Percentiles rank a stretch among this genome's conserved stretches.
phyloP scores from a whole-genome alignment of 768 basidiomycete species.

The Collybia sp. region DNA sequence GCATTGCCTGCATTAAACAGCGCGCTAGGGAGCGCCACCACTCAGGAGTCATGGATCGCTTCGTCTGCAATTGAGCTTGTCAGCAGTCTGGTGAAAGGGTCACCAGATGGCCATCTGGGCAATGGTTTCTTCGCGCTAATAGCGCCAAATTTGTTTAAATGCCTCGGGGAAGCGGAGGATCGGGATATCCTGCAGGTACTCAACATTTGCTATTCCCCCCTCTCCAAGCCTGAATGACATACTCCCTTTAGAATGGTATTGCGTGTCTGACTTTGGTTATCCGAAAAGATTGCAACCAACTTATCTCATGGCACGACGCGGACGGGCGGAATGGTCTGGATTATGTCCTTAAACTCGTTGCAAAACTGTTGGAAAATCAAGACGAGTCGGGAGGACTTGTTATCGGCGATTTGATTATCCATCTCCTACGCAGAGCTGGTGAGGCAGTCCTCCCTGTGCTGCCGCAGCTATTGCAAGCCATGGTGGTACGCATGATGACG shows the following conservation, averaged over 20 bases:
- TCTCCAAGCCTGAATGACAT: not conserved
- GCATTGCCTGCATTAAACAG: constrained; percentile 70
- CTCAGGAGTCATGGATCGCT: constrained; percentile 69
- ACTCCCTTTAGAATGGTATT: constrained; percentile 65
- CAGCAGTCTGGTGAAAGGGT: constrained; percentile 65
- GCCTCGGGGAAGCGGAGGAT: constrained; percentile 70
- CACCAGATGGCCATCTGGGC: constrained; percentile 60
- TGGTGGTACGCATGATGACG: constrained; percentile 73
- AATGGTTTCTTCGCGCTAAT: constrained; percentile 75
- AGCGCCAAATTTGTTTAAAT: constrained; percentile 71
- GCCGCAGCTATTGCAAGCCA: constrained; percentile 80
- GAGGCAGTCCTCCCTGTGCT: constrained; percentile 78
- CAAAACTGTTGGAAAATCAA: constrained; percentile 68
- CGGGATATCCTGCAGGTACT: constrained; percentile 76
- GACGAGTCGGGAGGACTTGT: constrained; percentile 92
- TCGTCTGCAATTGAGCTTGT: constrained; percentile 81
- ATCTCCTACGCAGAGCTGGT: constrained; percentile 81
- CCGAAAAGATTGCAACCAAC: constrained; percentile 81
- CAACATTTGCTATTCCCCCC: not conserved
- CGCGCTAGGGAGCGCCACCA: constrained; percentile 53
- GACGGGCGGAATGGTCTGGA: constrained; percentile 73
- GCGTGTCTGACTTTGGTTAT: constrained; percentile 77
- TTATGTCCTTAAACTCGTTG: constrained; percentile 70
- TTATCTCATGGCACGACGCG: constrained; percentile 70
- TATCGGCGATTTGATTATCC: constrained; percentile 93